Base-by-base conservation (phyloP, 139 green algal genomes). In the Eudorina sp. region DNA sequence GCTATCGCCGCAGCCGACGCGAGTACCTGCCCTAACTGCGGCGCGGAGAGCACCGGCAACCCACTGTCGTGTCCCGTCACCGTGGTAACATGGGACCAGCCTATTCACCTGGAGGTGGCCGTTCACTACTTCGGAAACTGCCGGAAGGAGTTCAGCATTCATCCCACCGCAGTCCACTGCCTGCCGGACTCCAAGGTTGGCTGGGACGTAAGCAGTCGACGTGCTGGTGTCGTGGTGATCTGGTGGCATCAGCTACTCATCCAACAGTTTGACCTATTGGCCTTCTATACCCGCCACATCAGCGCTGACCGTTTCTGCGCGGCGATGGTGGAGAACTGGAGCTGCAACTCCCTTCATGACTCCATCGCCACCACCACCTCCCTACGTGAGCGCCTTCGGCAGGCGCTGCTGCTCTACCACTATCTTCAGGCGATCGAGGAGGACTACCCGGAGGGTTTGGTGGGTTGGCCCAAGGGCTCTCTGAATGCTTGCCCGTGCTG, bases 291-390 rank as follows among this genome's bases (percentile, higher is more conserved):
- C 45, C 66, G 66, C 31, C 66, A 75, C 14, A 43, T 75, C 14
- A 75, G 66, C 27, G 66, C 34, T 43, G 66, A 45, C 34, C 66
- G 66, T 19, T 75, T 75, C 66, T 75, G 66, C 21, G 66, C 66
- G 7, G 31, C 66, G 9, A 75, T 75, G 66, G 31, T 75, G n/a
- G 6, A 75, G 4, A 75, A 75, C 66, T 75, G 66, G 66, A n/a
- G 21, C n/a, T 8, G 16, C 31, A 75, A 75, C 66, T 29, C n/a
- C 66, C 27, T n/a, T 21, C 11, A 69, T 36, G 14, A 69, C 23
- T 21, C 58, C 58, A 69, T 14, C 14, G 58, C n/a, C 11, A 21
- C 58, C 9, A 14, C 11, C 11, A 69, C 58, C 11, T n/a, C 23
- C 9, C 27, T 69, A 21, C 27, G 27, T 21, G n/a, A 69, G 58